These are phyloP conservation scores for Rhizopogon rudus DNA, from an alignment of 768 basidiomycete genomes.

Conservation along the genomic window DNA sequence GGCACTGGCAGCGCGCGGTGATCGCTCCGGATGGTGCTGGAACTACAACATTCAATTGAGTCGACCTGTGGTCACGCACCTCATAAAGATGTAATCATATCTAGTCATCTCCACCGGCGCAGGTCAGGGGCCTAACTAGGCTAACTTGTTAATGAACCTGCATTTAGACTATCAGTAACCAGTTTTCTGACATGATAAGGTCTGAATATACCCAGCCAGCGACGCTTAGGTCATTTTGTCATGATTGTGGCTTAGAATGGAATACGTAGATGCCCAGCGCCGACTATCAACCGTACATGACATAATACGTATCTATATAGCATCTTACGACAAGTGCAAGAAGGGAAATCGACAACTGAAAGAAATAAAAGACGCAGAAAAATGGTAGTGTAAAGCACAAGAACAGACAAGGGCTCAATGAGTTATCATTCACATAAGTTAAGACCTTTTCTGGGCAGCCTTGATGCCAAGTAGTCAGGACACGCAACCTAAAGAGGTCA, in stretches of 20 bases:
- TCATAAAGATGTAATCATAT: no score
- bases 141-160: background rate
- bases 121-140: no score
- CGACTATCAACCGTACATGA: background rate
- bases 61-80: no score
- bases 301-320: constrained; percentile 1
- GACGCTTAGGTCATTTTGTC: no score
- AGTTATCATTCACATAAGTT: background rate
- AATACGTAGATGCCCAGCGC: background rate
- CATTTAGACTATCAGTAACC: background rate
- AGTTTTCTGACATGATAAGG: background rate
- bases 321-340: background rate
- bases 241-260: background rate
- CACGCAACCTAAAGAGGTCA: background rate
- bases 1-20: no score
- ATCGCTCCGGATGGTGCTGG: no score
- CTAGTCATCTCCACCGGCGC: no score
- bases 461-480: constrained; percentile 3
- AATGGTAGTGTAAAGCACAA: background rate
- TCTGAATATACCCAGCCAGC: background rate
- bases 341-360: background rate
- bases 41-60: no score
- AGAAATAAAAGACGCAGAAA: background rate
- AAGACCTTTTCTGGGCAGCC: constrained; percentile 26
- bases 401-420: background rate